Percentiles rank a stretch among this genome's conserved stretches.
Evolutionary conservation across 108 stramenopile genomes (phyloP).

Genomic region (Epithemia pelagica): DNA sequence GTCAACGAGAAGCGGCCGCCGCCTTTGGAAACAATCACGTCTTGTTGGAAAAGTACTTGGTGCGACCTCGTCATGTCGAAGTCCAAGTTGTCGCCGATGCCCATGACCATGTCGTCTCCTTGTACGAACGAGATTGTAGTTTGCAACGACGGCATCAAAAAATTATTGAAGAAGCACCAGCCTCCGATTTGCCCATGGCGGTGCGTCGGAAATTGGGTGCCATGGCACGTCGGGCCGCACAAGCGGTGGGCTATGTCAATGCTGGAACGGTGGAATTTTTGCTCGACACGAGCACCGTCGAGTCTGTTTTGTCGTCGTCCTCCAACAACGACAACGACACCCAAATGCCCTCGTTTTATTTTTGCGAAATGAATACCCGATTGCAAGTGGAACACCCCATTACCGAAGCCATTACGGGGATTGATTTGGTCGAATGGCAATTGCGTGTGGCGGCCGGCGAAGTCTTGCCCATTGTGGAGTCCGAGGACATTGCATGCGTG

Average conservation of each 20-base stretch:
- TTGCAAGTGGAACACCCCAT: slow-evolving; percentile 97
- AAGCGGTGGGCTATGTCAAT: slow-evolving; percentile 73
- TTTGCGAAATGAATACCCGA: slow-evolving; percentile 97
- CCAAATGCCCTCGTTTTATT: slow-evolving; percentile 89
- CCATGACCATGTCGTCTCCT: slow-evolving; percentile 53
- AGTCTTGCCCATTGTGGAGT: slow-evolving; percentile 32
- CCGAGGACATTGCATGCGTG: slow-evolving; percentile 23
- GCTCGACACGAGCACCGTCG: slow-evolving; percentile 52
- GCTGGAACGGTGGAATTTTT: slow-evolving; percentile 99
- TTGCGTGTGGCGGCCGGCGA: slow-evolving; percentile 62
- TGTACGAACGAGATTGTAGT: slow-evolving; percentile 93
- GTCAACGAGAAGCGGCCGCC: slow-evolving; percentile 79
- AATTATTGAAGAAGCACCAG: slow-evolving; percentile 94
- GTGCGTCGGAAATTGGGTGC: slow-evolving; percentile 80
- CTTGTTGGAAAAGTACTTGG: slow-evolving; percentile 95
- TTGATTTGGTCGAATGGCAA: slow-evolving; percentile 83
- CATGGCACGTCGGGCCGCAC: slow-evolving; percentile 75
- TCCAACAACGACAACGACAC: too few relatives aligned
- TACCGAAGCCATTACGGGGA: slow-evolving; percentile 86
- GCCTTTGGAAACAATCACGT: slow-evolving; percentile 94
- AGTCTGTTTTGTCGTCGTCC: not conserved
- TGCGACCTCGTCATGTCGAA: slow-evolving; percentile 96
- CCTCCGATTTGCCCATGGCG: slow-evolving; percentile 52
- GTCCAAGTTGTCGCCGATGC: slow-evolving; percentile 88
- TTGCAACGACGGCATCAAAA: slow-evolving; percentile 98